Evolutionary conservation across 768 basidiomycete genomes (phyloP), one percentile per base, ranked within the genome.

Genomic region (Pleurotus tuoliensis): DNA sequence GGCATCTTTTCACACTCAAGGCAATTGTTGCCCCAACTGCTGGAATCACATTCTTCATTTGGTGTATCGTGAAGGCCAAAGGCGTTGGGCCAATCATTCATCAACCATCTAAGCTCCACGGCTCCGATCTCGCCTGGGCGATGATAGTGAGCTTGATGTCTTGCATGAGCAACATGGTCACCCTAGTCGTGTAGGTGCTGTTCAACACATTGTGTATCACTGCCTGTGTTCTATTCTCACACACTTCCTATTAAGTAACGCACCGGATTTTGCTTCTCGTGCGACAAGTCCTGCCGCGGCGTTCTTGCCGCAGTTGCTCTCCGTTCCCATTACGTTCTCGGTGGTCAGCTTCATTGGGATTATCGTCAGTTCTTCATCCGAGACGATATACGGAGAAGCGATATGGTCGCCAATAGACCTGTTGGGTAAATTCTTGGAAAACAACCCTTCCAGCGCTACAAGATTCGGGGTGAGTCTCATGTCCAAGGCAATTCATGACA

Each of bases 371-470:
- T 91, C 90, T 1, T 87, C 88, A 16, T 87, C 87, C 16, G 76
- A 84, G 59, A 78, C 83, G 12, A 86, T 92, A 61, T 92, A 87
- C 62, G 88, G 87, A 20, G 83, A 86, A 60, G 82, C 85, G 12
- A 81, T 93, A 53, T 92, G 90, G 91, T 84, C 83, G 2, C 88
- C 89, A 2, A 79, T 93, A 63, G 85, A 88, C 62, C 73, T 91
- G 46, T 73, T 91, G 50, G 80, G 77, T 50, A 81, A 71, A 63
- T 90, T 90, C 70, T 73, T 92, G 58, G 86, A 90, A 60, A 78
- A 80, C 57, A 68, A 67, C 48, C 87, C 84, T 6, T 84, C 82
- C 13, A 67, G 75, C 54, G 82, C 84, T 24, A 90, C 88, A 6
- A 76, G 88, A 58, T 89, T 89, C 60, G 84, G 83, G 39, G 84